Evolutionary conservation across 225 moss, liverwort and hornwort species (phyloP).

Genomic region (Pleurozium schreberi): DNA sequence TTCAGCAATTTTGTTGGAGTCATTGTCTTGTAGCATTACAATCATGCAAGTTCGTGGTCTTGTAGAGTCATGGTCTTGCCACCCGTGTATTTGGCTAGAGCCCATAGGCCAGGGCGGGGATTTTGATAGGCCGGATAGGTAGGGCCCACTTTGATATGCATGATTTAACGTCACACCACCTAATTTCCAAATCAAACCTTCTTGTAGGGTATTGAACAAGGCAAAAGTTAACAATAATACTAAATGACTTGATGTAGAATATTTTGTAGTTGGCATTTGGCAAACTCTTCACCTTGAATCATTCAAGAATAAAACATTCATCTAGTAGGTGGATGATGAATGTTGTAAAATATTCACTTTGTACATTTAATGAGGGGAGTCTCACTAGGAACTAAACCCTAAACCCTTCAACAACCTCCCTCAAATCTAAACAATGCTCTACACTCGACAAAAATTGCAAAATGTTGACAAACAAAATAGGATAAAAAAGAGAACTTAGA

Average conservation of each 20-base stretch:
- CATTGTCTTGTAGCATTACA: too few relatives aligned
- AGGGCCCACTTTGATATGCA: too few relatives aligned
- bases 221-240: not conserved
- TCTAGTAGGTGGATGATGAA: not conserved
- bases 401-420: not conserved
- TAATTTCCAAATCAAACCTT: too few relatives aligned
- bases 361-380: not conserved
- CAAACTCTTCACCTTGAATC: not conserved
- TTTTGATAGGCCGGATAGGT: too few relatives aligned
- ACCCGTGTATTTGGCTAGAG: too few relatives aligned
- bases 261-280: not conserved
- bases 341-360: not conserved
- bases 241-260: not conserved
- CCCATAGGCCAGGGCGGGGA: too few relatives aligned
- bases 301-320: not conserved
- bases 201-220: accelerated
- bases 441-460: accelerated
- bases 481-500: accelerated
- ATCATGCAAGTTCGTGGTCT: too few relatives aligned
- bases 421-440: not conserved
- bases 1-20: too few relatives aligned
- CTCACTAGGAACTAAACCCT: not conserved
- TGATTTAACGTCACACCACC: too few relatives aligned
- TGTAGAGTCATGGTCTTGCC: too few relatives aligned
- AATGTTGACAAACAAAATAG: too few relatives aligned